Evolutionary conservation across 2,329 filamentous ascomycete genomes (phyloP).

Genomic region (Paecilomyces dactylethromorphus): DNA sequence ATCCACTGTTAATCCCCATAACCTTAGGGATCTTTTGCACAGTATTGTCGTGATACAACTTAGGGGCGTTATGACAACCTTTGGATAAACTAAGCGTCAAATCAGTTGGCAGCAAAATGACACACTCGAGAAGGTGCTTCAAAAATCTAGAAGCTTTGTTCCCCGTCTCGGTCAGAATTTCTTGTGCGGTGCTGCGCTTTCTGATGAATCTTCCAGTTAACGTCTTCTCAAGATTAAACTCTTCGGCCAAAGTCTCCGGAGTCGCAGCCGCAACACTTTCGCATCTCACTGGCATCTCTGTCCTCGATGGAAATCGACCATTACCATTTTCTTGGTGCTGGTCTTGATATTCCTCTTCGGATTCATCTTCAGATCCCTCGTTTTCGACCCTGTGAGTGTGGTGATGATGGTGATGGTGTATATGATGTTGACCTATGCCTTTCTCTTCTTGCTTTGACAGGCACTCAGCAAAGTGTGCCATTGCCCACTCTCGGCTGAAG

Average conservation of each 20-base stretch:
- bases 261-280: too few species aligned
- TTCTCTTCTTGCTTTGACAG: background rate
- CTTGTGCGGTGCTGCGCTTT: too few species aligned
- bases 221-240: too few species aligned
- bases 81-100: background rate
- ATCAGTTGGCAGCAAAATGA: background rate
- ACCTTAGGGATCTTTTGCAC: conserved; percentile 40
- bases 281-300: too few species aligned
- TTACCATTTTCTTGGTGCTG: too few species aligned
- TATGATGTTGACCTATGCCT: background rate
- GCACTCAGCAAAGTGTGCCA: background rate
- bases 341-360: too few species aligned
- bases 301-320: too few species aligned
- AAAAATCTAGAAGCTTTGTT: background rate
- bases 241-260: too few species aligned
- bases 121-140: background rate
- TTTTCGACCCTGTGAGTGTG: background rate
- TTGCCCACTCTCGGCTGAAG: background rate
- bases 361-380: background rate
- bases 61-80: background rate
- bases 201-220: too few species aligned
- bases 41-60: conserved; percentile 9
- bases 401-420: background rate
- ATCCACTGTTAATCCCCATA: conserved; percentile 3
- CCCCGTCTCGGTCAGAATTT: background rate